Evolutionary conservation across 2,329 filamentous ascomycete genomes (phyloP), one percentile per base, ranked within the genome.

Genomic region (Emericellopsis atlantica): DNA sequence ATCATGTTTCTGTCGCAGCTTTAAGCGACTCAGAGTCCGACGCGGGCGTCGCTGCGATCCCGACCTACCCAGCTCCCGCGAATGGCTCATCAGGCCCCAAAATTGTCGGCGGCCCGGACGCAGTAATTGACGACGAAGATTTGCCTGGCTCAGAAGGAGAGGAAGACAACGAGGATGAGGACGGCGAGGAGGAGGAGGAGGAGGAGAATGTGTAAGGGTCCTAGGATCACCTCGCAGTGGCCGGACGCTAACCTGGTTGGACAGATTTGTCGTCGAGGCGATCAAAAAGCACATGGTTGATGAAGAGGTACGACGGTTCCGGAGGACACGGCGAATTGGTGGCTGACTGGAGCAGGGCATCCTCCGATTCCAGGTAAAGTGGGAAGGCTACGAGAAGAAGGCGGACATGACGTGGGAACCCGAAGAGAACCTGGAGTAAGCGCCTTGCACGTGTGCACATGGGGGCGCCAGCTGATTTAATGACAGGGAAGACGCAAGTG

Each of bases 341-440:
- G 26, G 26, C 36, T 50, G 35, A 42, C 44, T 43, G 9, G 15
- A 26, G 9, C 44, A 76, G 63, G 73, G 72, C 16, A 55, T 57
- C 5, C 51, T 79, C 1, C 68, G 70, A 37, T 88, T 82, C 52
- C 70, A 81, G 40, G 82, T 92, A 31, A 88, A 90, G 52, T 92
- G 85, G 85, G 76, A 84, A 47, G 84, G 84, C 4, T 92, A 81
- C 46, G 75, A 84, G 0, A 73, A 79, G 45, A 76, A 79, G 45
- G 57, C 65, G 0, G 85, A 92, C 48, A 61, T 75, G 51, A 92
- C 85, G 0, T 90, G 84, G 84, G 85, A 92, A 54, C 79, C 82
- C 0, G 79, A 85, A 50, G 75, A 77, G 10, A 89, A 88, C 44
- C 49, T 61, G 6, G 35, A 47, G 59, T 60, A 48, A 22, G 24